A percentile compares a stretch with the other conserved stretches of the same genome.
Conservation (phyloP, 805 yeast genomes). For the Lachancea sp. region DNA sequence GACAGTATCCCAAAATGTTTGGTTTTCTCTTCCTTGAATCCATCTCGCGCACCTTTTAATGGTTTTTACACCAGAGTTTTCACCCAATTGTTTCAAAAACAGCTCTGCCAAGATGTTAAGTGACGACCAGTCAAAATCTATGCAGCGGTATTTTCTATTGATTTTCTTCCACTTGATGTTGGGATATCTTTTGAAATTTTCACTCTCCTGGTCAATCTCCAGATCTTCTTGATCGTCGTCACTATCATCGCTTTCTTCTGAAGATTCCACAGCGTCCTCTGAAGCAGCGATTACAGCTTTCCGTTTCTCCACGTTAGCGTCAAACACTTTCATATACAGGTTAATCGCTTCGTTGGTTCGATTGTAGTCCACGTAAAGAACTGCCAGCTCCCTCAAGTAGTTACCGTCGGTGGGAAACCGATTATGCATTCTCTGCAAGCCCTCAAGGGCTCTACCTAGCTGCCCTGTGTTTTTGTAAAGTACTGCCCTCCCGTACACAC, state of each 20-base stretch:
- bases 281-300: slow-evolving; percentile 26
- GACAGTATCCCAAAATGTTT: slow-evolving; percentile 40
- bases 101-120: slow-evolving; percentile 78
- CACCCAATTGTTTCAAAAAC: slow-evolving; percentile 48
- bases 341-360: slow-evolving; percentile 70
- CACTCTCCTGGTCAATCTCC: slow-evolving; percentile 17
- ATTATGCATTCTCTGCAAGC: slow-evolving; percentile 53
- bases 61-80: slow-evolving; percentile 55
- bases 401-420: slow-evolving; percentile 53
- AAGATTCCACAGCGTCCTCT: slow-evolving; percentile 29
- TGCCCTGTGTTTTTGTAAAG: slow-evolving; percentile 62
- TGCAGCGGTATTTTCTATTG: slow-evolving; percentile 31
- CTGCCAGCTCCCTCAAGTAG: slow-evolving; percentile 56
- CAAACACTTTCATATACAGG: slow-evolving; percentile 57
- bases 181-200: slow-evolving; percentile 24
- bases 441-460: slow-evolving; percentile 66
- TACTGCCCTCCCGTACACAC: slow-evolving; percentile 57
- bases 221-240: slow-evolving; percentile 13
- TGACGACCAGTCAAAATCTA: slow-evolving; percentile 81
- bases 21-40: slow-evolving; percentile 63
- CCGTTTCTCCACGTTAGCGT: slow-evolving; percentile 47
- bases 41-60: slow-evolving; percentile 73
- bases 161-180: slow-evolving; percentile 21
- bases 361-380: slow-evolving; percentile 42
- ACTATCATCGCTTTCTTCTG: slow-evolving; percentile 14